Base-by-base conservation (phyloP, 129 eudicot genomes). In the Centaurea solstitialis region DNA sequence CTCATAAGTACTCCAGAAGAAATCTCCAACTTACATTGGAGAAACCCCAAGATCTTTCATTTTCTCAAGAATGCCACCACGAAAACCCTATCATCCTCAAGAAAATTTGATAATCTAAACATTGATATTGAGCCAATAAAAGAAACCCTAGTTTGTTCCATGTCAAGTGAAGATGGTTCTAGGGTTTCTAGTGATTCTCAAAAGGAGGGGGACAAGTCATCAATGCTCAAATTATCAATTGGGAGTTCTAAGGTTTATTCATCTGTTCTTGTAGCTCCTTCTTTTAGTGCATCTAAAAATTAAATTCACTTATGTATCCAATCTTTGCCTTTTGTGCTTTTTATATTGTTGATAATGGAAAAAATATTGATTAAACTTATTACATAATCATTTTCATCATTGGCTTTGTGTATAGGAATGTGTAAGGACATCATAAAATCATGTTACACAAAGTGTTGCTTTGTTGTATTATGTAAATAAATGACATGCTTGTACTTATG, bases 211-310 rank as follows among this genome's bases (percentile, higher is more conserved):
- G 72, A 76, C 18, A 62, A 12, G 9, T 39, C 30, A 6, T 18
- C 9, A 39, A 17, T 76, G 18, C 22, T 76, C 57, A 39, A 37
- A 72, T 72, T 40, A 4, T 72, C 73, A 80, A 41, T 72, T 26
- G 85, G 85, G 13, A 67, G 80, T 74, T 75, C 76, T 45, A 81
- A 67, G 80, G 85, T 81, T 47, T 81, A 81, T 68, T 81, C 80
- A n/a, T 81, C 85, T 9, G 85, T 81, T 12, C 70, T 81, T 68
- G 85, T 75, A 5, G 85, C 85, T 68, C 80, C 85, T 41, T 81
- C 80, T 33, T 81, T 81, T 21, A 73, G 79, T 73, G 66, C 78
- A 45, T 50, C 76, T 50, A 8, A 6, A 41, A 41, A 59, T 3
- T 33, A 33, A 33, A 33, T 33, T 33, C 4, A 5, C 4, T 33